Conservation (phyloP, 2,329 filamentous ascomycete genomes). For the Paecilomyces dactylethromorphus region DNA sequence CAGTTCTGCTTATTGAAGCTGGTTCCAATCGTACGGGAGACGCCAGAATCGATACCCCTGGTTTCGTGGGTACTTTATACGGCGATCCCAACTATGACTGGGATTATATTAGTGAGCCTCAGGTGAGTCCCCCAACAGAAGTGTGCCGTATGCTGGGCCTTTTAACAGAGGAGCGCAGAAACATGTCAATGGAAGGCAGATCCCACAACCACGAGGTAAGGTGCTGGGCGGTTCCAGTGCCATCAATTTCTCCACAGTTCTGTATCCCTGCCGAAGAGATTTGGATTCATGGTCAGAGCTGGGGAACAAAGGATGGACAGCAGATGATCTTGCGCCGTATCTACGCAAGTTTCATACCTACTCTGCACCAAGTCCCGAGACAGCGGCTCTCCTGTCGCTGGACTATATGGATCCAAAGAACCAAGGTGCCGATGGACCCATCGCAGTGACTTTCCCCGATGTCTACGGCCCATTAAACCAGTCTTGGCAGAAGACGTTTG, state of each 20-base stretch:
- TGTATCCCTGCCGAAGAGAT: slow-evolving; percentile 23
- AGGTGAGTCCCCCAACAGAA: slow-evolving; percentile 8
- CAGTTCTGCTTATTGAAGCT: slow-evolving; percentile 23
- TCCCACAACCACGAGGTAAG: slow-evolving; percentile 41
- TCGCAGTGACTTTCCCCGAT: slow-evolving; percentile 18
- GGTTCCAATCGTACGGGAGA: slow-evolving; percentile 16
- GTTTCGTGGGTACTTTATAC: slow-evolving; percentile 10
- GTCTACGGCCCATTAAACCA: slow-evolving; percentile 23
- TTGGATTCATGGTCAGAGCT: slow-evolving; percentile 42
- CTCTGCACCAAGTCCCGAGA: slow-evolving; percentile 19
- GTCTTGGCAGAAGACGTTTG: slow-evolving; percentile 18
- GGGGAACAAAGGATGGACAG: slow-evolving; percentile 41
- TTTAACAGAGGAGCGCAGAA: slow-evolving; percentile 6
- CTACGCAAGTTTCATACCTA: slow-evolving; percentile 38
- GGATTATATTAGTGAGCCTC: slow-evolving; percentile 18
- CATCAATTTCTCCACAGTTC: slow-evolving; percentile 33
- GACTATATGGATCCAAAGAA: slow-evolving; percentile 12
- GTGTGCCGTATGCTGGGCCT: too few species aligned
- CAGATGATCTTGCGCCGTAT: slow-evolving; percentile 42
- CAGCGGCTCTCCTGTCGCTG: slow-evolving; percentile 6
- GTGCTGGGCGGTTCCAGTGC: slow-evolving; percentile 45
- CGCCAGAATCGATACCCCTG: slow-evolving; percentile 16
- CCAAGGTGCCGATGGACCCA: slow-evolving; percentile 12
- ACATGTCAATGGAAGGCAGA: slow-evolving; percentile 32
- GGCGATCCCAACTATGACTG: slow-evolving; percentile 18